Evolutionary conservation across 83 land plant genomes (phyloP), one percentile per base, ranked within the genome.

Genomic region (Picea mariana): DNA sequence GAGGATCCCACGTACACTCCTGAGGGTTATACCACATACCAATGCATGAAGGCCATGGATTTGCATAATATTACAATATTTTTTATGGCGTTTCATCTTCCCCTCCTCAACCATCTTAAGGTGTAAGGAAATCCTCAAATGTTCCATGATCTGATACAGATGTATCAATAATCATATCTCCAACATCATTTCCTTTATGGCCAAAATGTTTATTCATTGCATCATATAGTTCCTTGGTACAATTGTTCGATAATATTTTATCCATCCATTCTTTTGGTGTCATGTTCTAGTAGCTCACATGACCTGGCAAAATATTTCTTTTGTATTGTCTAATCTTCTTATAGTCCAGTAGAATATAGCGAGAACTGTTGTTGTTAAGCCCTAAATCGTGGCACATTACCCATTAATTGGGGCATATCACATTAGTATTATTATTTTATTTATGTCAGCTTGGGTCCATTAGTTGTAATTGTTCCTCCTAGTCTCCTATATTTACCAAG

Each of bases 91-190:
- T 26, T 77, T 77, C 79, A 77, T 77, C 24, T 59, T 2, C 79
- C 62, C 79, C 34, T 77, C 79, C 79, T 77, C 62, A 4, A 52
- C n/a, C n/a, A n/a, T 47, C 34, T 58, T 58, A 58, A 77, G 79
- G 79, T 17, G 79, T 77, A 24, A 47, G 79, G 62, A 26, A 77
- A 58, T 77, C 62, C 12, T 77, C 79, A 77, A 77, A 77, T 77
- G 47, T 23, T 77, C 60, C 79, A 58, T 77, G 79, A 55, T 77
- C 62, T 13, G 79, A 77, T 16, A 34, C 62, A 24, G 62, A 77
- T 52, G 79, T 77, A 52, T 77, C 62, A 24, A 77, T 55, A 58
- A 77, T 77, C 79, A 77, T 47, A 52, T 77, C 79, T 26, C 62
- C 79, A 15, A 59, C 27, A 16, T 55, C 62, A 58, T 77, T 55